A percentile compares a stretch with the other conserved stretches of the same genome.
These are phyloP conservation scores for Plasmodium malariae DNA, from an alignment of 169 alveolate species.

Conservation along the genomic window DNA sequence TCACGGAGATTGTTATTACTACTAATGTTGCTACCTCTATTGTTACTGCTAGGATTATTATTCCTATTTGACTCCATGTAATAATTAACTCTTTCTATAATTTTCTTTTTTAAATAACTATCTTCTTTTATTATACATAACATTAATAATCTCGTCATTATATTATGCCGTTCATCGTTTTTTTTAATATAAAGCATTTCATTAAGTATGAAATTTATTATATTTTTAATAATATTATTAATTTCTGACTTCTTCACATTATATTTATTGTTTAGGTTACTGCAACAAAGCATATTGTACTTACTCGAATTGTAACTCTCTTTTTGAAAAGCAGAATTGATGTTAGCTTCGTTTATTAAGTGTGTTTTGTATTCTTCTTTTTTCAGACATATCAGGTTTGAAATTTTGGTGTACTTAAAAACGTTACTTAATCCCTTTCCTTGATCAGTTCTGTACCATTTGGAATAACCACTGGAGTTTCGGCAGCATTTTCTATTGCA, in stretches of 20 bases:
- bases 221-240: conserved; percentile 69
- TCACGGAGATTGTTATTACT: conserved; percentile 2
- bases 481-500: neutral
- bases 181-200: conserved; percentile 69
- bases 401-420: conserved; percentile 40
- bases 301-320: neutral
- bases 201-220: conserved; percentile 63
- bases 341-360: conserved; percentile 9
- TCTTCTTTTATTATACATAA: conserved; percentile 71
- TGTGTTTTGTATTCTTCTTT: conserved; percentile 51
- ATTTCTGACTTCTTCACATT: conserved; percentile 31
- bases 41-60: neutral
- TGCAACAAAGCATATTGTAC: neutral
- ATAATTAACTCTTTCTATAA: conserved; percentile 54
- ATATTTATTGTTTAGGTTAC: neutral
- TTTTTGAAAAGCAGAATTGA: too few species aligned
- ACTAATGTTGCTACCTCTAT: neutral
- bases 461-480: neutral
- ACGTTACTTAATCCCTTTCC: neutral
- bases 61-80: neutral
- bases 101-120: conserved; percentile 56
- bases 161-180: conserved; percentile 58
- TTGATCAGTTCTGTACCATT: neutral
- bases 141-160: conserved; percentile 62
- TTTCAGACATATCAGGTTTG: conserved; percentile 20